Conservation (phyloP, 805 yeast genomes). For the Saturnispora besseyi region DNA sequence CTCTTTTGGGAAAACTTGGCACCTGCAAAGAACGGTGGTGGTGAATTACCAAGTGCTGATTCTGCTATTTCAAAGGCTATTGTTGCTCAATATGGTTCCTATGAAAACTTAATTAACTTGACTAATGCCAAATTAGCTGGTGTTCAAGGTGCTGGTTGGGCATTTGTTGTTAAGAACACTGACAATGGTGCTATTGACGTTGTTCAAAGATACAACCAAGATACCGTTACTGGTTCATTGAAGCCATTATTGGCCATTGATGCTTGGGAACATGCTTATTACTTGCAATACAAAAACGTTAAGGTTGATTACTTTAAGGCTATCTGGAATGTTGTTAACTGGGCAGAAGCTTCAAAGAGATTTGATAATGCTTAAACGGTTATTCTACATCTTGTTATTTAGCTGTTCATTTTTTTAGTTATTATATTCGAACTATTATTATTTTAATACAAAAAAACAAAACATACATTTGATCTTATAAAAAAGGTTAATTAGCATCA, state of each 20-base stretch:
- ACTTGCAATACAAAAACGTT: slow-evolving; percentile 85
- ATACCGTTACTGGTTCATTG: slow-evolving; percentile 63
- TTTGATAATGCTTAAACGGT: slow-evolving; percentile 30
- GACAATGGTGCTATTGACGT: slow-evolving; percentile 69
- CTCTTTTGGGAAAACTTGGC: slow-evolving; percentile 85
- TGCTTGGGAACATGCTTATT: slow-evolving; percentile 97
- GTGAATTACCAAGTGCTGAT: slow-evolving; percentile 47
- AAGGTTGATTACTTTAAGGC: slow-evolving; percentile 89
- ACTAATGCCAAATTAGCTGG: slow-evolving; percentile 74
- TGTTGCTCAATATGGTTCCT: slow-evolving; percentile 55
- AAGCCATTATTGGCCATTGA: slow-evolving; percentile 81
- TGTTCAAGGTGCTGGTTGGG: slow-evolving; percentile 95
- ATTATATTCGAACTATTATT: neutral
- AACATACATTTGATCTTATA: too few relatives aligned
- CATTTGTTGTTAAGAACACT: slow-evolving; percentile 76
- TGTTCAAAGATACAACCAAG: slow-evolving; percentile 79
- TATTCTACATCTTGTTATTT: neutral
- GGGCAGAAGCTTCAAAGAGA: slow-evolving; percentile 83
- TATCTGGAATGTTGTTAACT: slow-evolving; percentile 89
- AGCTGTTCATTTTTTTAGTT: neutral
- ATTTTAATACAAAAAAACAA: neutral
- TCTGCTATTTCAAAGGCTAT: slow-evolving; percentile 55
- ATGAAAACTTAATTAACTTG: slow-evolving; percentile 54
- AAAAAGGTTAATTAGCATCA: neutral
- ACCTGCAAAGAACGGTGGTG: slow-evolving; percentile 70